Evolutionary conservation across 2,329 filamentous ascomycete species (phyloP).

Genomic region (Ceratocystis eucalypticola): DNA sequence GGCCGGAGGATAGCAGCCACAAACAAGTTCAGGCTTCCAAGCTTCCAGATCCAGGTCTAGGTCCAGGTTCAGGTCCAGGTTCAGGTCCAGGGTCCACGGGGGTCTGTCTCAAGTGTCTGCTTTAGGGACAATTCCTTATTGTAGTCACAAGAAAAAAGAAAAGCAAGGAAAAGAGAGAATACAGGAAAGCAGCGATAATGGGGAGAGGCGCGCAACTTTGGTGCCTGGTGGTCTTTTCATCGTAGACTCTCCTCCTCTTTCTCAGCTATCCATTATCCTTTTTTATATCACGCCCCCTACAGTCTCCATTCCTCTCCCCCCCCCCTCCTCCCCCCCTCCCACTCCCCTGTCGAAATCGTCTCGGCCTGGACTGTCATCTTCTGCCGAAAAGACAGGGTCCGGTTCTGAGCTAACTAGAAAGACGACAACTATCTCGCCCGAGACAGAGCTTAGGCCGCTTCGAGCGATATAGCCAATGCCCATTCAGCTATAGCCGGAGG

Average conservation of each 20-base stretch:
- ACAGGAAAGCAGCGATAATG: not conserved
- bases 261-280: too few relatives aligned
- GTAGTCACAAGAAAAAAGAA: not conserved
- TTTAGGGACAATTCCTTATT: not conserved
- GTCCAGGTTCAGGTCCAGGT: not conserved
- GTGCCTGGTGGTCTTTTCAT: too few relatives aligned
- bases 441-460: not conserved
- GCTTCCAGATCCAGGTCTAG: not conserved
- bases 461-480: not conserved
- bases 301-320: not conserved
- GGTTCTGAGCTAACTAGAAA: not conserved
- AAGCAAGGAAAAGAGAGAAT: not conserved
- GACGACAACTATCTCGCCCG: not conserved
- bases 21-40: not conserved
- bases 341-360: not conserved
- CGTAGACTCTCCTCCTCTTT: not conserved
- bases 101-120: constrained; percentile 1
- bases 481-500: not conserved
- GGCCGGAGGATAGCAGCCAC: constrained; percentile 6
- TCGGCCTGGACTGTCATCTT: constrained; percentile 2
- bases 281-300: not conserved
- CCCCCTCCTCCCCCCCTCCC: not conserved
- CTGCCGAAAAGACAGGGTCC: constrained; percentile 3
- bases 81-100: not conserved
- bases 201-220: not conserved